phyloP scores from a whole-genome alignment of 768 basidiomycete genomes.

The Trametes maxima region DNA sequence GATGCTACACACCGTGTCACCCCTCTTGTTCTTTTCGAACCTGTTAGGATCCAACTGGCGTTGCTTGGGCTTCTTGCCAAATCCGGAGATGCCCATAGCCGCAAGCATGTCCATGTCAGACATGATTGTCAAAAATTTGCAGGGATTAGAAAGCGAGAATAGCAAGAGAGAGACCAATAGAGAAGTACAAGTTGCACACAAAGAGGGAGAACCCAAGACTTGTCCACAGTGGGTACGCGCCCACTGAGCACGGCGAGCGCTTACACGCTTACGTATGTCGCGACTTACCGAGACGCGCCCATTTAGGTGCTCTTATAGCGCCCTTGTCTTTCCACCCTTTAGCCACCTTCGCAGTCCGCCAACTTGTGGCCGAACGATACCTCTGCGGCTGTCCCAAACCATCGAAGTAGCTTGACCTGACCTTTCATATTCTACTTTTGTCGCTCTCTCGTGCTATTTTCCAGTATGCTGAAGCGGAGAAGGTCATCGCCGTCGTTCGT shows the following conservation, averaged over 20 bases:
- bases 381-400: neutral
- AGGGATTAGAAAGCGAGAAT: too few species aligned
- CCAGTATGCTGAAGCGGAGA: constrained; percentile 56
- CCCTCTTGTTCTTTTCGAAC: constrained; percentile 76
- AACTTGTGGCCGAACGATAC: neutral
- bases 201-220: neutral
- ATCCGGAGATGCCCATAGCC: constrained; percentile 83
- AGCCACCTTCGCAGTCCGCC: constrained; percentile 1
- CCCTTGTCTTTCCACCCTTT: neutral
- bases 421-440: neutral
- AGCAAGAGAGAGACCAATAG: neutral
- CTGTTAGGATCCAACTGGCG: constrained; percentile 71
- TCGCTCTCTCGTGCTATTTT: neutral
- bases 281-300: constrained; percentile 19
- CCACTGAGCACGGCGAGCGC: neutral
- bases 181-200: neutral
- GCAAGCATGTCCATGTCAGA: constrained; percentile 70
- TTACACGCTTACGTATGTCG: constrained; percentile 17
- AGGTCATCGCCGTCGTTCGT: constrained; percentile 37
- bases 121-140: constrained; percentile 35
- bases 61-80: constrained; percentile 74
- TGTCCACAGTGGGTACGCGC: neutral
- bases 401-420: neutral
- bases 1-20: constrained; percentile 35
- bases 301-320: neutral